phyloP scores from a whole-genome alignment of 2,329 filamentous ascomycete species.

The Epichloe aotearoae region DNA sequence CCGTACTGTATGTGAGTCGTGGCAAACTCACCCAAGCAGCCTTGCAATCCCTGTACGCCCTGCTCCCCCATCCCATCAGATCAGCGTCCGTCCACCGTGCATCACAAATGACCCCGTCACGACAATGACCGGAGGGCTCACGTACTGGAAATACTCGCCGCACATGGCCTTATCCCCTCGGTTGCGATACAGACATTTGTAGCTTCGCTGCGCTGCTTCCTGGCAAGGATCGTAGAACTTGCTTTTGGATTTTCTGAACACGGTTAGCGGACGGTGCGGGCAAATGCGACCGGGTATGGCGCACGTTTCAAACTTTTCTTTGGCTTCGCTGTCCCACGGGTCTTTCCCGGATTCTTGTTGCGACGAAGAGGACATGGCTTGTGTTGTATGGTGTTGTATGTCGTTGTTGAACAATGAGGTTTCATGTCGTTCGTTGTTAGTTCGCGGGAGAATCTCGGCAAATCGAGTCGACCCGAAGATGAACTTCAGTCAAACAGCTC shows the following conservation, averaged over 20 bases:
- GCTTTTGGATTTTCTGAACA: constrained; percentile 65
- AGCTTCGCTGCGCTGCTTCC: constrained; percentile 73
- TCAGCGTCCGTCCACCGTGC: constrained; percentile 6
- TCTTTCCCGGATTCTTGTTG: constrained; percentile 12
- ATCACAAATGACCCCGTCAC: background rate
- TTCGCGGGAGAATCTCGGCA: constrained; percentile 10
- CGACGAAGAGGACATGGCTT: constrained; percentile 1
- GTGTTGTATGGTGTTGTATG: background rate
- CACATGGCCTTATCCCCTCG: constrained; percentile 82
- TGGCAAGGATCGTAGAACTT: constrained; percentile 94
- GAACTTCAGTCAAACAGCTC: too few relatives aligned
- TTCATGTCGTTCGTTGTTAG: constrained; percentile 3
- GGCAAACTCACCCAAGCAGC: constrained; percentile 64
- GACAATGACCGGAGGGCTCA: constrained; percentile 5
- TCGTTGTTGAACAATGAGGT: background rate
- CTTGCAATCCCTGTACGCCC: constrained; percentile 89
- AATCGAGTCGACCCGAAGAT: background rate
- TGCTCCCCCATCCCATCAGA: constrained; percentile 24
- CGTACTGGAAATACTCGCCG: constrained; percentile 88
- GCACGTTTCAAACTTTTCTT: constrained; percentile 52
- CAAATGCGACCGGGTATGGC: constrained; percentile 10
- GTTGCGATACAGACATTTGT: constrained; percentile 81
- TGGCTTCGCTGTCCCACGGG: constrained; percentile 46
- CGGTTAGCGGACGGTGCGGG: background rate
- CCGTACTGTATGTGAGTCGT: too few relatives aligned